phyloP scores from a whole-genome alignment of 768 basidiomycete genomes.

The Lentinus tigrinus region DNA sequence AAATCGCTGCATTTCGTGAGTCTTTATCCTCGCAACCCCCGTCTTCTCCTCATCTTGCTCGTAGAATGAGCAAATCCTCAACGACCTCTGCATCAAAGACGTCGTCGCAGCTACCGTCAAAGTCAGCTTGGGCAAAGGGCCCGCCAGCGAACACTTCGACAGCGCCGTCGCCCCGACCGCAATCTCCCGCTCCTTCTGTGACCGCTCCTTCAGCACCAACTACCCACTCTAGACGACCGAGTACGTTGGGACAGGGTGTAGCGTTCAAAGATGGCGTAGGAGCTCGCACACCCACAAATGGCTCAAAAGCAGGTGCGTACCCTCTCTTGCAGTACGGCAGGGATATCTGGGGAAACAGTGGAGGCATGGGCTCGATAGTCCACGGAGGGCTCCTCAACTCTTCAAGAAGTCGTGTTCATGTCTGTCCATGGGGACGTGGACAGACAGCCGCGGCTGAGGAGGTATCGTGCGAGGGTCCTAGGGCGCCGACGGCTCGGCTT shows the following conservation, averaged over 20 bases:
- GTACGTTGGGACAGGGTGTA: conserved; percentile 68
- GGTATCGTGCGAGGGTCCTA: too few species aligned
- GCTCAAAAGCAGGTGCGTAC: conserved; percentile 63
- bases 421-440: too few species aligned
- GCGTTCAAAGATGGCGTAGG: conserved; percentile 81
- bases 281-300: conserved; percentile 59
- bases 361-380: too few species aligned
- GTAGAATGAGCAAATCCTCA: conserved; percentile 93
- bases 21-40: conserved; percentile 16
- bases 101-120: conserved; percentile 69
- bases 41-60: conserved; percentile 3
- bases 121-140: conserved; percentile 91
- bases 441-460: too few species aligned
- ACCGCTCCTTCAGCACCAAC: conserved; percentile 33
- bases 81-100: conserved; percentile 71
- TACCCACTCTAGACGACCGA: conserved; percentile 75
- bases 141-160: conserved; percentile 67
- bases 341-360: too few species aligned
- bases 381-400: too few species aligned
- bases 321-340: too few species aligned
- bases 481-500: too few species aligned
- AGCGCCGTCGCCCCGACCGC: conserved; percentile 66
- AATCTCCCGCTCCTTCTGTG: conserved; percentile 65
- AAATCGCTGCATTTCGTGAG: conserved; percentile 42
- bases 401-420: too few species aligned